Evolutionary conservation across 805 yeast species (phyloP).

Genomic region (Candida arabinofermentans): DNA sequence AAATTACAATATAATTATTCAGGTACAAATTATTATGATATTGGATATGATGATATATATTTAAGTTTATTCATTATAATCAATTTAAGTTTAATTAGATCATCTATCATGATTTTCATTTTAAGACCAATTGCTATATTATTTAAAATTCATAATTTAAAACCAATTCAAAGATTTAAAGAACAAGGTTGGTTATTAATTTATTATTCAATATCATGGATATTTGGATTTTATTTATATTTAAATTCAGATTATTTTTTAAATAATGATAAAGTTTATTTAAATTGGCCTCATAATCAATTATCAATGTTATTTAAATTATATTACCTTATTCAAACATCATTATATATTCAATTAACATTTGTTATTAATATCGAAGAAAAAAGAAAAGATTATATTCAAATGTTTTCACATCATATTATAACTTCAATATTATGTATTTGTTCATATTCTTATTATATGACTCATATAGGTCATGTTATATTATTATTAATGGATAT

Average conservation of each 20-base stretch:
- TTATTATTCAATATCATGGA: conserved; percentile 55
- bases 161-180: conserved; percentile 64
- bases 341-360: conserved; percentile 78
- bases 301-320: conserved; percentile 51
- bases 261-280: conserved; percentile 55
- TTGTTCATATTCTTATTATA: conserved; percentile 72
- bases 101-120: conserved; percentile 53
- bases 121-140: conserved; percentile 53
- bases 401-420: conserved; percentile 87
- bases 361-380: conserved; percentile 74
- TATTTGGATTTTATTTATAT: conserved; percentile 56
- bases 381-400: conserved; percentile 74
- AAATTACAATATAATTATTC: conserved; percentile 37
- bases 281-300: conserved; percentile 70
- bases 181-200: conserved; percentile 81
- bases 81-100: conserved; percentile 53
- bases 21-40: conserved; percentile 40
- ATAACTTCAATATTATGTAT: conserved; percentile 64
- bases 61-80: conserved; percentile 53
- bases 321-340: conserved; percentile 70
- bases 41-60: conserved; percentile 52
- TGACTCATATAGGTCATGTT: conserved; percentile 73
- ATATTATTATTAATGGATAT: conserved; percentile 79
- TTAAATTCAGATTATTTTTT: conserved; percentile 54
- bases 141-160: conserved; percentile 42